Evolutionary conservation across 352 stramenopile genomes (phyloP).

Genomic region (Globisporangium emineosum): DNA sequence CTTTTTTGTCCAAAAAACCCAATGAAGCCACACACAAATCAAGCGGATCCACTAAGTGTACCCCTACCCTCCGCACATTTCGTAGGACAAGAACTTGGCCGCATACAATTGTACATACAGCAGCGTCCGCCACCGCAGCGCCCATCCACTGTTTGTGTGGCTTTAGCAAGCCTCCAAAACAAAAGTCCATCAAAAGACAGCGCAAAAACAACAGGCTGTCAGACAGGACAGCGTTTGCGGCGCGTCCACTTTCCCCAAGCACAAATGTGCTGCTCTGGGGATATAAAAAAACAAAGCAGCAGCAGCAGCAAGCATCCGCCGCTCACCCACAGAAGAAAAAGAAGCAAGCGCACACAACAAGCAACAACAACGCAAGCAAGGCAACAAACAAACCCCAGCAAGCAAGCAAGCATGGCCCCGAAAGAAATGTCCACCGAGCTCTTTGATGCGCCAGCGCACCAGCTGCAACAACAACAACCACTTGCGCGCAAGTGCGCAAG

Average conservation of each 20-base stretch:
- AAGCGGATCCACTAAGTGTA: too few relatives aligned
- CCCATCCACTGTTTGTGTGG: too few relatives aligned
- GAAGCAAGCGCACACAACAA: constrained; percentile 5
- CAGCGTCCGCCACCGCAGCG: not conserved
- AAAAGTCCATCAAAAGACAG: constrained; percentile 6
- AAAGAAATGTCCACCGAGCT: constrained; percentile 29
- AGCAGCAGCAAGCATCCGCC: not conserved
- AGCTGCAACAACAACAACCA: not conserved
- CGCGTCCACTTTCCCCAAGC: not conserved
- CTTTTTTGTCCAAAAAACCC: not conserved
- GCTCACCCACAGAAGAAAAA: constrained; percentile 9
- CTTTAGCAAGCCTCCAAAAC: too few relatives aligned
- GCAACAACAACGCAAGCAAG: constrained; percentile 7
- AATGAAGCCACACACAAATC: constrained; percentile 11
- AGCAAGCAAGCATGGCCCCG: constrained; percentile 25
- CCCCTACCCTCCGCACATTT: constrained; percentile 3
- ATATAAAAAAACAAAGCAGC: constrained; percentile 11
- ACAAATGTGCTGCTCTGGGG: not conserved
- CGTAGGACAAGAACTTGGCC: constrained; percentile 8
- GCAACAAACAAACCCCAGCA: too few relatives aligned
- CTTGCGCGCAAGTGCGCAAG: not conserved
- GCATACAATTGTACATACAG: not conserved
- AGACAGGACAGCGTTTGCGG: constrained; percentile 1
- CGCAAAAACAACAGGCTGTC: not conserved
- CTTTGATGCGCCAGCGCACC: constrained; percentile 13